Conservation (phyloP, 495 filamentous ascomycete genomes). For the Daldinia childiae region DNA sequence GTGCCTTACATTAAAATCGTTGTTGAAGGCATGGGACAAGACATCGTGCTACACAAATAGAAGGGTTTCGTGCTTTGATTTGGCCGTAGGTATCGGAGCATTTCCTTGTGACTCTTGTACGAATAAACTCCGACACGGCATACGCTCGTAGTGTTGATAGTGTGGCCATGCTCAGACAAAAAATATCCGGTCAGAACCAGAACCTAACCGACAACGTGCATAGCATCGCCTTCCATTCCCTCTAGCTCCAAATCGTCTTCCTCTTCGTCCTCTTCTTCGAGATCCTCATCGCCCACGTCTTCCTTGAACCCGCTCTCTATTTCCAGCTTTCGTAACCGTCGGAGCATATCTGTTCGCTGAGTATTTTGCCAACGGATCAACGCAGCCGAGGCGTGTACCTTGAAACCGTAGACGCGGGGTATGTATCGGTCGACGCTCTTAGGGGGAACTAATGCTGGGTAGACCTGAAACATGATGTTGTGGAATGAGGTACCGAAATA, state of each 20-base stretch:
- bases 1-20: neutral
- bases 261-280: constrained; percentile 58
- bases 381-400: constrained; percentile 88
- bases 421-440: constrained; percentile 88
- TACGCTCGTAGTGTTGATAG: neutral
- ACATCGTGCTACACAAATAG: neutral
- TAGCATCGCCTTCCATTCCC: constrained; percentile 48
- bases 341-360: constrained; percentile 79
- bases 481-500: constrained; percentile 99
- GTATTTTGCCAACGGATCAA: constrained; percentile 90
- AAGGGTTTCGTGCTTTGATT: neutral
- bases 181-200: neutral
- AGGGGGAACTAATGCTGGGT: constrained; percentile 83
- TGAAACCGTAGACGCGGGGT: constrained; percentile 92
- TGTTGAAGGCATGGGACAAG: neutral
- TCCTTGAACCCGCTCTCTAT: constrained; percentile 68
- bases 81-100: neutral
- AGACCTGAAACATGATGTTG: constrained; percentile 99
- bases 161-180: constrained; percentile 2
- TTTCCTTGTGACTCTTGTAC: neutral
- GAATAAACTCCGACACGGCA: neutral
- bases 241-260: constrained; percentile 56
- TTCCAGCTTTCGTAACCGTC: constrained; percentile 67
- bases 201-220: constrained; percentile 42
- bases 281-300: constrained; percentile 51